Evolutionary conservation across 2,329 filamentous ascomycete genomes (phyloP).

Genomic region (Tothia fuscella): DNA sequence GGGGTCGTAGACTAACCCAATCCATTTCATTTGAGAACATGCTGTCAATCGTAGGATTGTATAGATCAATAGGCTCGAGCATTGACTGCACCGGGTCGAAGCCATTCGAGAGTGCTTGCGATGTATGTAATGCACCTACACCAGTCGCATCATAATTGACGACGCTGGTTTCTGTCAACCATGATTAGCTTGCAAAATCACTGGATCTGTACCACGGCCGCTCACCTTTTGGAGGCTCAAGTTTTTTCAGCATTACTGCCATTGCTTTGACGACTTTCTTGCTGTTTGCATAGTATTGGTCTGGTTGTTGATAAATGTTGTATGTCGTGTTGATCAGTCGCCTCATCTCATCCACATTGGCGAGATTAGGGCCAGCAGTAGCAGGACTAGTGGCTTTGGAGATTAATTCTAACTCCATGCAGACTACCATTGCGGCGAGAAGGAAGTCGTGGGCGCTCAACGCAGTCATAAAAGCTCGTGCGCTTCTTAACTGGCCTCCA

Average conservation of each 20-base stretch:
- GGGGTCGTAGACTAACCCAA: too few species aligned
- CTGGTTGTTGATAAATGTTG: slow-evolving; percentile 4
- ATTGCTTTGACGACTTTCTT: slow-evolving; percentile 8
- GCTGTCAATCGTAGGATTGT: too few species aligned
- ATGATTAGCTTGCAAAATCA: too few species aligned
- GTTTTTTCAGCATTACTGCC: slow-evolving; percentile 6
- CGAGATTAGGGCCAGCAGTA: neutral
- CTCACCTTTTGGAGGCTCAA: neutral
- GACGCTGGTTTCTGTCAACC: too few species aligned
- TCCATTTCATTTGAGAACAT: too few species aligned
- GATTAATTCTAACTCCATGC: slow-evolving; percentile 26
- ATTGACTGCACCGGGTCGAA: too few species aligned
- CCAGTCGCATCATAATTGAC: too few species aligned
- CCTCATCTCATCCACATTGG: slow-evolving; percentile 2
- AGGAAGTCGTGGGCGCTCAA: slow-evolving; percentile 37
- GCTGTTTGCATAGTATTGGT: neutral
- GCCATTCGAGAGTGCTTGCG: too few species aligned
- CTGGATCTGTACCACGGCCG: too few species aligned
- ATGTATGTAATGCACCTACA: too few species aligned
- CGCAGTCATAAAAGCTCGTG: slow-evolving; percentile 35
- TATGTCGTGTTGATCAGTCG: neutral
- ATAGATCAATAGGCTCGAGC: too few species aligned
- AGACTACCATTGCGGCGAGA: slow-evolving; percentile 37
- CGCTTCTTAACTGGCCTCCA: slow-evolving; percentile 30
- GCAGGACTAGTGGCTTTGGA: slow-evolving; percentile 1